These are phyloP conservation scores for Choanephora cucurbitarum DNA, from an alignment of 371 early-diverging fungal species.

Conservation along the genomic window DNA sequence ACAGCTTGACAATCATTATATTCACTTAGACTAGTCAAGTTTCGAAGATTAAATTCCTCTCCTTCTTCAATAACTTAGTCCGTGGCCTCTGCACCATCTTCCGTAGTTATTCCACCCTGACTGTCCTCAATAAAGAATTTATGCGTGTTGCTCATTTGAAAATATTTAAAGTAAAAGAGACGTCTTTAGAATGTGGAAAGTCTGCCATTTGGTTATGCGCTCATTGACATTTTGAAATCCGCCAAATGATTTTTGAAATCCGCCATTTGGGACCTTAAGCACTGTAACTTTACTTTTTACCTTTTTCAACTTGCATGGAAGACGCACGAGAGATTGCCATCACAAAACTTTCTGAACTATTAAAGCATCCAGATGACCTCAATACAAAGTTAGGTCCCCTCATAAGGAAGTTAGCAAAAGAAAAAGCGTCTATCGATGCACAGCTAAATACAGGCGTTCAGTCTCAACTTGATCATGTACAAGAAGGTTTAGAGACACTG, in stretches of 20 bases:
- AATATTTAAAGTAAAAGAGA: too few species aligned
- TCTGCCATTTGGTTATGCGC: too few species aligned
- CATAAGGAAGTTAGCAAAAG: conserved; percentile 80
- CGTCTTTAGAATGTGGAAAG: too few species aligned
- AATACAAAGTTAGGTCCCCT: conserved; percentile 78
- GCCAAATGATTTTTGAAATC: too few species aligned
- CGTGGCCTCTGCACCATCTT: conserved; percentile 1
- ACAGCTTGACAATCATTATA: neutral
- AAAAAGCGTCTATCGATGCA: conserved; percentile 92
- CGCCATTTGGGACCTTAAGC: too few species aligned
- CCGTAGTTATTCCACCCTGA: neutral
- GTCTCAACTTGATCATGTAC: conserved; percentile 88
- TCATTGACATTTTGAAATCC: too few species aligned
- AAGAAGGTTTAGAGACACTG: conserved; percentile 84
- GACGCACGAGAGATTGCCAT: conserved; percentile 57
- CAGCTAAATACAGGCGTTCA: conserved; percentile 94
- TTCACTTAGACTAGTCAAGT: conserved; percentile 2
- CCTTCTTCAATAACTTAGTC: neutral
- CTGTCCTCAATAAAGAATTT: conserved; percentile 1
- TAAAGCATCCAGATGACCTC: conserved; percentile 94
- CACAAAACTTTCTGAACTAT: conserved; percentile 57
- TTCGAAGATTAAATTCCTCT: neutral
- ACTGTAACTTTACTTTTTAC: too few species aligned
- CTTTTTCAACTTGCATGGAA: too few species aligned
- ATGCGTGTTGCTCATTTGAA: too few species aligned